Base-by-base conservation (phyloP, 2,329 filamentous ascomycete genomes). In the Ceratocystis destructans region DNA sequence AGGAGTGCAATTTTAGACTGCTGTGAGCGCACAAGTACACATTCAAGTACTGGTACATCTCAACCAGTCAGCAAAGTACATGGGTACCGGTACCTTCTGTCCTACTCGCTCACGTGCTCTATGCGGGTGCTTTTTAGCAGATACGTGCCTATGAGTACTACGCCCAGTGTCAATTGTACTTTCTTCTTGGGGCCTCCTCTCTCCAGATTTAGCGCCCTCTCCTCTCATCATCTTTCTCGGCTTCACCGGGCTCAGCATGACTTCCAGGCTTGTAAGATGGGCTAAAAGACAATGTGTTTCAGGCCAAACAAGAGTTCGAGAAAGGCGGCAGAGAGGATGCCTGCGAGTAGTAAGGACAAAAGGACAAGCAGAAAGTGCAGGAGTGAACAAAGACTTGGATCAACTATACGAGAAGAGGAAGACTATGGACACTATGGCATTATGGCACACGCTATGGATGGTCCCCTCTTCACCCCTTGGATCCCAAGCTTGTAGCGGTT, bases 231-330 rank as follows among this genome's bases (percentile, higher is more conserved):
- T 41, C 37, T 41, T 45, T 62, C 61, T 62, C 61, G 33, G 33
- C 44, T 46, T 62, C 61, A 25, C 61, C 53, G 53, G 53, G 53
- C 53, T 59, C n/a, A 31, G 31, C 33, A 31, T 5, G 25, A 15
- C n/a, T 59, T 59, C 53, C 15, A 17, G 33, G 53, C 53, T 22
- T 33, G 25, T 37, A 33, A 57, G 25, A 57, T 17, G 15, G 33
- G 12, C 53, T 8, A 59, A 33, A 59, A 10, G 53, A 59, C 53
- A 59, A 59, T 59, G 53, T 59, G 53, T 59, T 59, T 59, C 53
- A 59, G 53, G 28, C 7, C 48, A 8, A 59, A n/a, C 53, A 59
- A n/a, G 22, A 28, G 5, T 22, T 12, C 6, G 12, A 15, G 53
- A 57, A 15, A 33, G 28, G 33, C 12, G 37, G 28, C 5, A 59